Base-by-base conservation (phyloP, 495 filamentous ascomycete genomes). In the Penicillium cinerascens region DNA sequence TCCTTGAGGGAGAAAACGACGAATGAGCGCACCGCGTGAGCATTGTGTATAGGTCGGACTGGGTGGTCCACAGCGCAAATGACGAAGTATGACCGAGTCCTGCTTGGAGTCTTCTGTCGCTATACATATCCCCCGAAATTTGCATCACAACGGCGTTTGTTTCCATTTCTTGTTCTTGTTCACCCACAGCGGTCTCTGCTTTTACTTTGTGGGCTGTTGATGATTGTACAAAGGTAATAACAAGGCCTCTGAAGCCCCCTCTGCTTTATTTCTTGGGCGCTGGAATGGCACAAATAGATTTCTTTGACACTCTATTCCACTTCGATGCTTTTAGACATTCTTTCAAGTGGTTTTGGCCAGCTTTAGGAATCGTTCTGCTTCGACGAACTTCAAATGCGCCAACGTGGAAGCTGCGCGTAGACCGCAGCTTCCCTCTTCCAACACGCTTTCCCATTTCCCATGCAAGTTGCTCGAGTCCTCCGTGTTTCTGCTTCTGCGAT, bases 1-100 rank as follows among this genome's bases (percentile, higher is more conserved):
- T 99, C 39, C 80, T 96, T 21, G 87, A 90, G 58, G 92, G 90
- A 36, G 92, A 95, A 64, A 69, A 49, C 60, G 72, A 75, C 51
- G 72, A 75, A 65, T 33, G 29, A 33, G 10, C 29, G 2, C 29
- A 8, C 9, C 13, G 11, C 29, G 29, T 13, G 11, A 33, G 29
- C 29, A 33, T 33, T 33, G 29, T 10, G 29, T 13, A 29, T 33
- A 11, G 29, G 29, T 11, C 29, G 29, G 29, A 33, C 29, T 15
- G 29, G 29, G 10, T 11, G 29, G 29, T 33, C 29, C 29, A 10
- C 29, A 13, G 29, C 29, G 92, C 89, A 64, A 69, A 51, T 63
- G 72, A 75, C 52, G 72, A 75, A 65, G 53, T 54, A 61, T 71
- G 67, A 72, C 58, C 43, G 35, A 49, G 47, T 45, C 18, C 9